phyloP scores from a whole-genome alignment of 306 rosid genomes.

The Cicer judaicum region DNA sequence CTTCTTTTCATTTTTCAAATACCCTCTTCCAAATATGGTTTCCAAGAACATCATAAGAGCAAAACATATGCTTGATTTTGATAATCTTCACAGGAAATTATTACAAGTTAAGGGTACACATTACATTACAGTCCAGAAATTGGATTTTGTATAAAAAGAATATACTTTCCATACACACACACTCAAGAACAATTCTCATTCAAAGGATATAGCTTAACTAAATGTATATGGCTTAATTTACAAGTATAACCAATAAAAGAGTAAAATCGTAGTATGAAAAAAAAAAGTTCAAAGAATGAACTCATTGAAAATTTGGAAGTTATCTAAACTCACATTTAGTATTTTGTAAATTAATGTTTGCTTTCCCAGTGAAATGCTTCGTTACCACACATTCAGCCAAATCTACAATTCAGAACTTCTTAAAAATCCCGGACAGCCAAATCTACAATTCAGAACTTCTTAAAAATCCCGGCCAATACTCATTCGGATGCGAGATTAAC shows the following conservation, averaged over 20 bases:
- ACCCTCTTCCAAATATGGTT: conserved; percentile 24
- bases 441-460: no score
- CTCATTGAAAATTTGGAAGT: conserved; percentile 40
- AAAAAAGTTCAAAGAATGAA: conserved; percentile 24
- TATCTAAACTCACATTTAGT: neutral
- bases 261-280: conserved; percentile 37
- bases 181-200: conserved; percentile 41
- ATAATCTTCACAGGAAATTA: conserved; percentile 28
- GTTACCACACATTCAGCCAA: no score
- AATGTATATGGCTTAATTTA: conserved; percentile 45
- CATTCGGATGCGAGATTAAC: no score
- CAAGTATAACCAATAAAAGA: conserved; percentile 49
- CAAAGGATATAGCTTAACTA: conserved; percentile 37
- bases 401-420: no score
- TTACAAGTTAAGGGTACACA: neutral
- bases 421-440: no score
- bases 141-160: conserved; percentile 30
- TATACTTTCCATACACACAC: conserved; percentile 33
- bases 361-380: no score
- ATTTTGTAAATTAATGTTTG: no score
- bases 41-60: conserved; percentile 23
- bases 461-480: no score
- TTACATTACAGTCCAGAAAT: neutral
- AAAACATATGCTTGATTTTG: conserved; percentile 24
- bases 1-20: conserved; percentile 16